Evolutionary conservation across 2,329 filamentous ascomycete species (phyloP).

Genomic region (Xylariomycetidae sp.): DNA sequence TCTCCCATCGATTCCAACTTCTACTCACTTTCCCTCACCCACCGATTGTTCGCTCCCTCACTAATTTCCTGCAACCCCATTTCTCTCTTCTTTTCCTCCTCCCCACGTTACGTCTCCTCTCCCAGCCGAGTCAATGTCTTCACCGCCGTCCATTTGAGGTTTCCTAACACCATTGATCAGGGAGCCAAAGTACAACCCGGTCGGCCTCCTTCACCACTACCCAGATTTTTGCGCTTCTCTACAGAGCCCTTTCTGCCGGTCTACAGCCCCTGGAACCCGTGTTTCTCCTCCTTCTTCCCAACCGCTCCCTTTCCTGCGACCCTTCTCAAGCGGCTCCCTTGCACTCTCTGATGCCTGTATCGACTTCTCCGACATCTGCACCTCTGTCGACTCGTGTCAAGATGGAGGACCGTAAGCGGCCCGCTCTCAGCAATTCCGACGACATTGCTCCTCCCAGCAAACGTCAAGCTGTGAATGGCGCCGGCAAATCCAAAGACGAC

Average conservation of each 20-base stretch:
- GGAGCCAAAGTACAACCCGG: conserved; percentile 9
- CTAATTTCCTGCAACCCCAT: conserved; percentile 16
- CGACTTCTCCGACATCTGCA: conserved; percentile 65
- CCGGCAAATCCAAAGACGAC: conserved; percentile 52
- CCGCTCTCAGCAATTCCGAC: conserved; percentile 72
- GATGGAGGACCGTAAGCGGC: conserved; percentile 99
- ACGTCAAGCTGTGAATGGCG: conserved; percentile 84
- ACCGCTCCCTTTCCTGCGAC: conserved; percentile 19
- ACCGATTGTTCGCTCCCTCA: background rate
- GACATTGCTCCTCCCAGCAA: conserved; percentile 87
- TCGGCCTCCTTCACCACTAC: conserved; percentile 11
- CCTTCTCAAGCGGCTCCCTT: conserved; percentile 41
- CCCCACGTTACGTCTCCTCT: conserved; percentile 5
- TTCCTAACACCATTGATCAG: conserved; percentile 8
- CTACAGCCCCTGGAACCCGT: conserved; percentile 3
- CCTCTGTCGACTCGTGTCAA: conserved; percentile 80
- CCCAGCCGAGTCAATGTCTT: background rate
- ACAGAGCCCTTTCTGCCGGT: background rate
- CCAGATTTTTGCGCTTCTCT: no score
- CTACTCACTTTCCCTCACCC: background rate
- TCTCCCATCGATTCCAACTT: background rate
- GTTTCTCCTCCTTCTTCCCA: conserved; percentile 12
- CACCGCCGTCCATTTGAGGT: conserved; percentile 2
- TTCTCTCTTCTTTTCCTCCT: conserved; percentile 19
- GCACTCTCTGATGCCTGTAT: conserved; percentile 85